Percentiles rank a stretch among this genome's conserved stretches.
Conservation (phyloP, 768 basidiomycete genomes). For the Naganishia randhawae region DNA sequence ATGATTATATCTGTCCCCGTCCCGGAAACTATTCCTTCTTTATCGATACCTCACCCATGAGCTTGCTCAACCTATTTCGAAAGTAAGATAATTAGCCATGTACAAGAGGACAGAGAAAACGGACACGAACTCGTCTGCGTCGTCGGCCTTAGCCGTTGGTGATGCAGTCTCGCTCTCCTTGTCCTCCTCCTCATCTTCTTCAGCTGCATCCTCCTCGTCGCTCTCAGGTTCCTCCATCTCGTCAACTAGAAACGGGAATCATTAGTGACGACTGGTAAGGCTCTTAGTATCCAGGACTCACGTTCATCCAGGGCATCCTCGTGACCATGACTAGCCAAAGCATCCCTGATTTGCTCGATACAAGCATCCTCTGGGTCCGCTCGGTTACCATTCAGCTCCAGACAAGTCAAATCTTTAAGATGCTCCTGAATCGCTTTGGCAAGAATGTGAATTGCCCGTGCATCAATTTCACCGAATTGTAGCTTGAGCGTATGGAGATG, state of each 20-base stretch:
- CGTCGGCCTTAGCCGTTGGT: not conserved
- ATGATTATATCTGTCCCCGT: not conserved
- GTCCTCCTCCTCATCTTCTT: constrained; percentile 38
- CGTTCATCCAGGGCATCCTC: constrained; percentile 77
- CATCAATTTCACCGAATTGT: constrained; percentile 87
- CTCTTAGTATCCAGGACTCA: constrained; percentile 36
- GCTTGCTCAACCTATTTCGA: constrained; percentile 7
- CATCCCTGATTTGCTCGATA: constrained; percentile 53
- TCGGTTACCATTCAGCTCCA: constrained; percentile 81
- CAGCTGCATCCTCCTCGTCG: constrained; percentile 60
- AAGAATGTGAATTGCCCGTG: constrained; percentile 64
- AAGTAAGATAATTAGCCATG: not conserved
- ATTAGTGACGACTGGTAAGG: constrained; percentile 3
- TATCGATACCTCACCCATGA: constrained; percentile 14
- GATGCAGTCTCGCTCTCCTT: not conserved
- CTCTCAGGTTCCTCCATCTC: constrained; percentile 68
- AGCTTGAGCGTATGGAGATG: constrained; percentile 72
- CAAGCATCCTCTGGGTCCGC: constrained; percentile 55
- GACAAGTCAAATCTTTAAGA: constrained; percentile 59
- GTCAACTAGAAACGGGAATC: constrained; percentile 50
- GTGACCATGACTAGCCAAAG: constrained; percentile 54
- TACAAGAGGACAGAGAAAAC: not conserved
- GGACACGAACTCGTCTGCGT: constrained; percentile 8
- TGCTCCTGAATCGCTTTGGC: constrained; percentile 63
- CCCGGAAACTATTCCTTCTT: constrained; percentile 1